phyloP scores from a whole-genome alignment of 148 eudicot genomes.

The Chenopodium berlandieri region DNA sequence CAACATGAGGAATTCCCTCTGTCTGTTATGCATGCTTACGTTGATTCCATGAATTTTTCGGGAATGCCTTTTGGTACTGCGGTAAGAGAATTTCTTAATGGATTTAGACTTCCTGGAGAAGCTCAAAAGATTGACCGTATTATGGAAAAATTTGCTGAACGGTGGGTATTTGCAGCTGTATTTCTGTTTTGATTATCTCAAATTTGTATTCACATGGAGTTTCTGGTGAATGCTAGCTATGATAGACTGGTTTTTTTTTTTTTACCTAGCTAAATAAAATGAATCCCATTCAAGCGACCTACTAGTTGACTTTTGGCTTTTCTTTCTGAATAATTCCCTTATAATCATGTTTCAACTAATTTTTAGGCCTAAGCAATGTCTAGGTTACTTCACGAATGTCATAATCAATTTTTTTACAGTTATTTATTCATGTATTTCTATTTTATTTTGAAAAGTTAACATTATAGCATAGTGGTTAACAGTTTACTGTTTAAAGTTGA shows the following conservation, averaged over 20 bases:
- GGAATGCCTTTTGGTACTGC: constrained; percentile 90
- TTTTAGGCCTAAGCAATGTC: too few relatives aligned
- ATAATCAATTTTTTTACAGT: too few relatives aligned
- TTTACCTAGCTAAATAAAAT: neutral
- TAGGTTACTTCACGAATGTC: too few relatives aligned
- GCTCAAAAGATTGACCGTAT: constrained; percentile 99
- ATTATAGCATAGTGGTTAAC: too few relatives aligned
- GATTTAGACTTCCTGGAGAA: constrained; percentile 99
- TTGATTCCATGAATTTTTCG: constrained; percentile 86
- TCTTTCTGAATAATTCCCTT: neutral
- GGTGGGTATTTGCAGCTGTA: constrained; percentile 47
- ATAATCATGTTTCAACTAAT: neutral
- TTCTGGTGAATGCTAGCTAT: neutral
- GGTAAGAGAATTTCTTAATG: constrained; percentile 83
- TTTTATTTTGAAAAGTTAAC: too few relatives aligned
- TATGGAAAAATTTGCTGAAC: constrained; percentile 98
- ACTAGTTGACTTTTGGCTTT: neutral
- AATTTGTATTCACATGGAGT: neutral
- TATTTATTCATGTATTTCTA: too few relatives aligned
- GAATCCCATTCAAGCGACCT: neutral
- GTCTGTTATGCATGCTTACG: constrained; percentile 97
- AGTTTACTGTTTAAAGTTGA: too few relatives aligned
- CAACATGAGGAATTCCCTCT: constrained; percentile 97
- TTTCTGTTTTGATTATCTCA: neutral
- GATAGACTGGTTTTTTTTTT: neutral